Conservation (phyloP, 2,329 filamentous ascomycete genomes). For the Bertia moriformis region DNA sequence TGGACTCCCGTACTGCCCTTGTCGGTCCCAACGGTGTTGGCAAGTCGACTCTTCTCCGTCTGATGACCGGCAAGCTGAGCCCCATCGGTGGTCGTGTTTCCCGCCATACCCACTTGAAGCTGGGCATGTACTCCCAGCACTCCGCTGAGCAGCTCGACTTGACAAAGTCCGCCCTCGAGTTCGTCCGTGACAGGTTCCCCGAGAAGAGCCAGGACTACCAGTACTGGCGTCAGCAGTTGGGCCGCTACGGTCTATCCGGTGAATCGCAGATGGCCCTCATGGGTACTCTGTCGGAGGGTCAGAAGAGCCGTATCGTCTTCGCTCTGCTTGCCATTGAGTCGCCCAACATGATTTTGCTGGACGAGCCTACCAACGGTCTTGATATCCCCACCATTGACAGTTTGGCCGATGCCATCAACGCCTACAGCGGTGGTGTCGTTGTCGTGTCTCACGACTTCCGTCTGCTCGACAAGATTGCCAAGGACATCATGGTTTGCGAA, state of each 20-base stretch:
- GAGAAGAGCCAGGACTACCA: constrained; percentile 91
- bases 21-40: constrained; percentile 98
- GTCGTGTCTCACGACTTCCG: constrained; percentile 98
- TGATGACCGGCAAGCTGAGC: constrained; percentile 91
- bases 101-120: constrained; percentile 94
- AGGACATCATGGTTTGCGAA: constrained; percentile 98
- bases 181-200: constrained; percentile 88
- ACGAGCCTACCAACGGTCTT: constrained; percentile 98
- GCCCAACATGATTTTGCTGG: constrained; percentile 93
- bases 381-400: constrained; percentile 98
- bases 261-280: constrained; percentile 93
- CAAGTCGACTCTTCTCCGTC: constrained; percentile 87
- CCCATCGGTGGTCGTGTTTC: constrained; percentile 70
- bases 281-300: constrained; percentile 92
- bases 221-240: constrained; percentile 97
- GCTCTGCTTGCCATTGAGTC: constrained; percentile 86
- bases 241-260: constrained; percentile 82
- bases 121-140: constrained; percentile 96
- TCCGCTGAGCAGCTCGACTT: constrained; percentile 95
- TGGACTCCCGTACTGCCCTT: constrained; percentile 94
- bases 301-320: constrained; percentile 97
- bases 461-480: constrained; percentile 97
- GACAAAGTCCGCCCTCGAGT: constrained; percentile 94
- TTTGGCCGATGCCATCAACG: constrained; percentile 92
- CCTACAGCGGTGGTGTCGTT: constrained; percentile 88